Evolutionary conservation across 257 asterid genomes (phyloP), one percentile per base, ranked within the genome.

Genomic region (Solanum paucissectum): DNA sequence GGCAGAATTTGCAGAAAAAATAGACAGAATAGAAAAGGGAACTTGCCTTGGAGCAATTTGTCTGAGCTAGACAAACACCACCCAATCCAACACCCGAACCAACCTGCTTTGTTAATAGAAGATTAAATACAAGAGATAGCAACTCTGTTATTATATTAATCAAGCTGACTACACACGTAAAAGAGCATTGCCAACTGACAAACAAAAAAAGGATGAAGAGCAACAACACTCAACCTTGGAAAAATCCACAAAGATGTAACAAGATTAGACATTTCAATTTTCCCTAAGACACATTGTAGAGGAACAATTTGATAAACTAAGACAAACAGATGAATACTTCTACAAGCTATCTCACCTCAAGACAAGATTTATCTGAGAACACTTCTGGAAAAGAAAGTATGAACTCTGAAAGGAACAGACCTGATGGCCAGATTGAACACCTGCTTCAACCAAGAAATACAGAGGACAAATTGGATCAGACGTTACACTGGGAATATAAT

Each of bases 11-110:
- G n/a, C 27, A 81, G 29, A 46, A 46, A 21, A 32, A 14, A 71
- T 52, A 72, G 23, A 73, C 16, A 12, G 88, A 46, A 73, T 46
- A 44, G 73, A 60, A 34, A 37, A 86, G 84, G 44, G 73, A 46
- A 88, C 91, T 88, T 89, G 96, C 98, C 90, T 93, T 88, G 83
- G 99, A 93, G 79, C 98, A 98, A 88, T 97, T 93, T 84, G 91
- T 96, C 77, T 92, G 90, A 75, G 96, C 94, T 83, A 97, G 91
- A 90, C 98, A 97, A 32, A 95, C 66, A 88, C 99, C 99, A 76
- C 94, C 97, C 93, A 95, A 88, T 74, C 99, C 98, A 86, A 92
- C 98, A 81, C 99, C 99, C 1, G 99, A 95, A 87, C 99, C 99
- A 87, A 97, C 92, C 99, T 95, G 93, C 90, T 77, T 38, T 64